Conservation (phyloP, 108 stramenopile species). For the Nitzschia sp. region DNA sequence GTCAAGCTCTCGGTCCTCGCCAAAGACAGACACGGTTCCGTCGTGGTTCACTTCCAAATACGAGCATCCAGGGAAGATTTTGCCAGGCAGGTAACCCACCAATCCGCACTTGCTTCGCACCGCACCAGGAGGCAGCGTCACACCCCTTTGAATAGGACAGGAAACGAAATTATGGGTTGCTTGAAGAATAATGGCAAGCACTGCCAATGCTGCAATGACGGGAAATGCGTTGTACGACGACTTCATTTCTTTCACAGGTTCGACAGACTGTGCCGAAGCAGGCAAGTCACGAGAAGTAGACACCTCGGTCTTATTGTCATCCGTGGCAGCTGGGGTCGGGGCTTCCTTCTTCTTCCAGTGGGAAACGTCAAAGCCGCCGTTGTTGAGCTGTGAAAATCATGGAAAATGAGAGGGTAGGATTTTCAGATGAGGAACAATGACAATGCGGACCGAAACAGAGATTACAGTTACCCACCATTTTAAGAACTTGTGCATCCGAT, state of each 20-base stretch:
- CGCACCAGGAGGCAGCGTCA: constrained; percentile 35
- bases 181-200: constrained; percentile 18
- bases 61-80: constrained; percentile 16
- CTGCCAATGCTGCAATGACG: constrained; percentile 16
- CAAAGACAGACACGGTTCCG: constrained; percentile 32
- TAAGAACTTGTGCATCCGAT: constrained; percentile 59
- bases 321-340: background rate
- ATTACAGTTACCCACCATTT: constrained; percentile 68
- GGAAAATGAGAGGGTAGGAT: background rate
- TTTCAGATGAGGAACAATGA: background rate
- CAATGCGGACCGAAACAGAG: background rate
- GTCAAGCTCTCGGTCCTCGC: constrained; percentile 22
- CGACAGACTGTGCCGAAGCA: background rate
- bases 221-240: background rate
- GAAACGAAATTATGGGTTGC: constrained; percentile 31
- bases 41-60: constrained; percentile 37
- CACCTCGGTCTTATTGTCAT: background rate
- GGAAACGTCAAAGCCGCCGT: constrained; percentile 11
- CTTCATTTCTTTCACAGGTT: background rate
- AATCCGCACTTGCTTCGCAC: constrained; percentile 48
- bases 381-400: background rate
- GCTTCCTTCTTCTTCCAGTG: constrained; percentile 9
- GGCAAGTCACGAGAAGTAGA: background rate
- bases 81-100: constrained; percentile 6
- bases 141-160: constrained; percentile 32